Evolutionary conservation across 768 basidiomycete species (phyloP), one percentile per base, ranked within the genome.

Genomic region (Macrolepiota fuliginosa): DNA sequence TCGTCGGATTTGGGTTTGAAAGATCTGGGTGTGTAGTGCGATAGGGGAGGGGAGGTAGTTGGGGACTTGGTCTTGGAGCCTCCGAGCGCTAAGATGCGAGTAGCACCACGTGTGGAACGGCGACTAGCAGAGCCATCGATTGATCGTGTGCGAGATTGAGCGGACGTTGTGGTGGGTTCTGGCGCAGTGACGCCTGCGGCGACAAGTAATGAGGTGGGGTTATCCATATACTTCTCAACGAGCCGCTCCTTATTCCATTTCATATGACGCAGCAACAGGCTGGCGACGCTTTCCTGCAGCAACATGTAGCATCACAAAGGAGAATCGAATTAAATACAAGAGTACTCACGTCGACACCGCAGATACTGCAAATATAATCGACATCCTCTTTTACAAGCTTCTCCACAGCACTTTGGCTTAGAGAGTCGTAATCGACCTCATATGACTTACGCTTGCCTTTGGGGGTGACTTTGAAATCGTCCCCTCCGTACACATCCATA

Each of bases 141-240:
- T 29, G 69, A 63, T 36, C 72, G 73, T 0, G 76, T 72, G 36
- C 76, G 71, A 56, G 74, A 65, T 22, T 76, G 69, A 17, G 75
- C 62, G 56, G 70, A 66, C 3, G 67, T 54, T 22, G 74, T 46
- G 11, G 76, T 70, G 15, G 80, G 66, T 45, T 84, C 73, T 55
- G 84, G 61, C 69, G 78, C 54, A 73, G 79, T 64, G 68, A 82
- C 81, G 3, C 96, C 97, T 0, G 96, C 94, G 6, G 85, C 83
- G 27, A 85, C 80, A 29, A 89, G 84, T 15, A 95, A 83, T 7
- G 77, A 76, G 19, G 86, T 79, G 0, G 92, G 85, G 62, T 94
- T 91, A 68, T 98, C 96, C 94, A 97, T 97, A 76, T 93, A 98
- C 72, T 92, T 91, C 77, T 98, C 96, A 66, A 94, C 93, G 22